Conservation (phyloP, 768 basidiomycete genomes). For the Mycena indigotica region DNA sequence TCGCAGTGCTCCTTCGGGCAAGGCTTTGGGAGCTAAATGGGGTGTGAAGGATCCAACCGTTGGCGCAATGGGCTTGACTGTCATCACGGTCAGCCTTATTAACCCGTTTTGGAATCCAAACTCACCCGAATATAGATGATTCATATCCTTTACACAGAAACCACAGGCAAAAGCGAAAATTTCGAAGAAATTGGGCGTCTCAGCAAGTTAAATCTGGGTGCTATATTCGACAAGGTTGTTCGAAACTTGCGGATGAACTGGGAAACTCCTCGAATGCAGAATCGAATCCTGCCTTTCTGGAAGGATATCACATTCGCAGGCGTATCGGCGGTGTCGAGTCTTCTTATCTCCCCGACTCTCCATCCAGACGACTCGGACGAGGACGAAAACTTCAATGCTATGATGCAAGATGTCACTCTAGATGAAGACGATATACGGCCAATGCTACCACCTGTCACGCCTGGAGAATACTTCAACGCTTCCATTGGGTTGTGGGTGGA, state of each 20-base stretch:
- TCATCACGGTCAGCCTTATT: background rate
- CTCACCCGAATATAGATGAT: background rate
- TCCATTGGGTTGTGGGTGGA: no score
- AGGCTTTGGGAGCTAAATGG: background rate
- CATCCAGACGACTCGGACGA: background rate
- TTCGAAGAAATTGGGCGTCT: background rate
- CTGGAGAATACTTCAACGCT: no score
- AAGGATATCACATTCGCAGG: background rate
- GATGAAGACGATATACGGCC: background rate
- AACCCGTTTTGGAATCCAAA: background rate
- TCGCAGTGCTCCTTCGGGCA: background rate
- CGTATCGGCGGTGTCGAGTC: background rate
- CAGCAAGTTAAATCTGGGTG: background rate
- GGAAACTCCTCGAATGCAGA: background rate
- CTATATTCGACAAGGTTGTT: background rate
- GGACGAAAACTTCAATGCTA: background rate
- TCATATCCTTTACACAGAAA: background rate
- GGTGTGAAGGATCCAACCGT: background rate
- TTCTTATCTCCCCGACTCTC: background rate
- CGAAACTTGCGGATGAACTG: background rate
- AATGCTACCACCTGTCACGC: no score
- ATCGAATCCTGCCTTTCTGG: background rate
- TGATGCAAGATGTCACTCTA: background rate
- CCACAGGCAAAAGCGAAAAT: background rate
- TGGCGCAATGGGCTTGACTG: background rate